A percentile compares a stretch with the other conserved stretches of the same genome.
phyloP scores from a whole-genome alignment of 73 alveolate genomes.

The Stentor roeselii region DNA sequence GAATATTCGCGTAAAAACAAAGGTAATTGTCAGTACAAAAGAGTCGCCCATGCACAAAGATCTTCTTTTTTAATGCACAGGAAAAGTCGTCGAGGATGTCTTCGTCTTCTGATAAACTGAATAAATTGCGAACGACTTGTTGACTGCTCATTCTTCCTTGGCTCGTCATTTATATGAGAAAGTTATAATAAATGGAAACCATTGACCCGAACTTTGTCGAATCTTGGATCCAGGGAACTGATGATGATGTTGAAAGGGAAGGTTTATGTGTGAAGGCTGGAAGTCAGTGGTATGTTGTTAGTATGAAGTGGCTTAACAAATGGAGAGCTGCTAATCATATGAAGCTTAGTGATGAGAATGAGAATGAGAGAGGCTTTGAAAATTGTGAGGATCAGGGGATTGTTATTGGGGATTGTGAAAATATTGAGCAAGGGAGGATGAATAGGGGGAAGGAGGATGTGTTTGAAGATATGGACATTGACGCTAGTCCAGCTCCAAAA shows the following conservation, averaged over 20 bases:
- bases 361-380: too few species aligned
- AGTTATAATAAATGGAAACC: not conserved
- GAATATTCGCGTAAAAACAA: conserved; percentile 67
- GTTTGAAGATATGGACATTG: not conserved
- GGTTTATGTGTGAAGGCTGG: not conserved
- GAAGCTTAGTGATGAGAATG: too few species aligned
- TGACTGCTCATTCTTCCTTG: conserved; percentile 40
- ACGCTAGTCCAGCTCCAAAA: not conserved
- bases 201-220: not conserved
- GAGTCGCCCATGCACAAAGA: conserved; percentile 67
- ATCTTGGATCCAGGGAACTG: conserved; percentile 18
- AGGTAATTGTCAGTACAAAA: conserved; percentile 75
- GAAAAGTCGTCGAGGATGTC: conserved; percentile 80
- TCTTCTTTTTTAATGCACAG: conserved; percentile 60
- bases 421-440: too few species aligned
- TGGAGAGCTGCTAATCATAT: not conserved
- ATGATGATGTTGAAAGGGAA: not conserved
- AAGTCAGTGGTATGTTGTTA: not conserved
- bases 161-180: not conserved
- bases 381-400: too few species aligned
- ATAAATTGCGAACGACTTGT: conserved; percentile 59
- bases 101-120: conserved; percentile 66
- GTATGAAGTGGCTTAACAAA: conserved; percentile 23
- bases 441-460: too few species aligned
- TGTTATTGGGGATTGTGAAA: too few species aligned